Conservation (phyloP, 305 asterid genomes). For the Fraxinus velutina region DNA sequence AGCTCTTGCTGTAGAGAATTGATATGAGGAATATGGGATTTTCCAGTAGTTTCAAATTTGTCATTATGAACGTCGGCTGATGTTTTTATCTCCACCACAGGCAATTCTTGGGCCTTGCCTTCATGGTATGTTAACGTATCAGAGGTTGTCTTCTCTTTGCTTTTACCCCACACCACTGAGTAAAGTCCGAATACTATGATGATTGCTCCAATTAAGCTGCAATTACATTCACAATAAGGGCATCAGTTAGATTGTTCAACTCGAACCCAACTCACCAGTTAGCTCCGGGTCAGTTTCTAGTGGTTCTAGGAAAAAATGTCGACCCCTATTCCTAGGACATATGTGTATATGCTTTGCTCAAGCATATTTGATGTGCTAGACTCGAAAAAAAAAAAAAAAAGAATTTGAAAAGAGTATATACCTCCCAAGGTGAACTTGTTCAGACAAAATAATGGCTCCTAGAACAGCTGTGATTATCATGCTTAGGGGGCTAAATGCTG, state of each 20-base stretch:
- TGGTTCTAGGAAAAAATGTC: not conserved
- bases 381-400: no score
- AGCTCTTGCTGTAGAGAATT: constrained; percentile 16
- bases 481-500: constrained; percentile 79
- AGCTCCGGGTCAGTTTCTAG: not conserved
- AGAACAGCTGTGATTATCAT: constrained; percentile 78
- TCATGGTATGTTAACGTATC: constrained; percentile 25
- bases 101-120: constrained; percentile 24
- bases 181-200: constrained; percentile 77
- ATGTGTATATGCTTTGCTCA: no score
- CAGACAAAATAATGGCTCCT: constrained; percentile 69
- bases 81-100: constrained; percentile 21
- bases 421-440: constrained; percentile 88
- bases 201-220: constrained; percentile 73
- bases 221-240: not conserved
- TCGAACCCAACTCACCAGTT: not conserved
- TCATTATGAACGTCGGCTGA: not conserved
- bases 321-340: not conserved
- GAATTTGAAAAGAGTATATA: constrained; percentile 6
- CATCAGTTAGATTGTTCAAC: not conserved
- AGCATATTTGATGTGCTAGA: no score
- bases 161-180: constrained; percentile 85
- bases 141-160: constrained; percentile 46
- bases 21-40: constrained; percentile 4
- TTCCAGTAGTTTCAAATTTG: constrained; percentile 11